Evolutionary conservation across 352 stramenopile species (phyloP).

Genomic region (Pythium oligandrum): DNA sequence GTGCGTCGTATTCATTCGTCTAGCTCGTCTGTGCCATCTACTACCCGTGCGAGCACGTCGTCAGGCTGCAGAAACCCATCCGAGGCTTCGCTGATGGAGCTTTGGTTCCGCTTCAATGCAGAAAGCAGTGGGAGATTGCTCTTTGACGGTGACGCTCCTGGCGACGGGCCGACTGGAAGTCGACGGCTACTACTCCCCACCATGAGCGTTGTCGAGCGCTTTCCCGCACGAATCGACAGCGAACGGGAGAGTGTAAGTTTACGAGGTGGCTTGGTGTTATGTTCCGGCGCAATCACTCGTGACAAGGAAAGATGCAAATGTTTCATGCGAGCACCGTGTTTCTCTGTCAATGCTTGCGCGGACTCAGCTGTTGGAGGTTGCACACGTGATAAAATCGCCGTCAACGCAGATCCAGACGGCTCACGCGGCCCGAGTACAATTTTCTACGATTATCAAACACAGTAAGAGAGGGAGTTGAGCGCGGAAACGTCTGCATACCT

Average conservation of each 20-base stretch:
- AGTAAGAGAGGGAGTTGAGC: not conserved
- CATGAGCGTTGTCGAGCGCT: conserved; percentile 9
- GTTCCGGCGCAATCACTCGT: not conserved
- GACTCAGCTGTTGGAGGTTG: conserved; percentile 48
- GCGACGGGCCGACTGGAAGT: conserved; percentile 2
- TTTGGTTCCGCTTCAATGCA: no score
- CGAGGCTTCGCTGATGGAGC: no score
- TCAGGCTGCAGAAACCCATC: conserved; percentile 6
- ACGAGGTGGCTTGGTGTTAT: not conserved
- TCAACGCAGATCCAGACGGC: conserved; percentile 37
- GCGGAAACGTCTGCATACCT: conserved; percentile 17
- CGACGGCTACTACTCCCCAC: conserved; percentile 4
- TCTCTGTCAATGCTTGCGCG: conserved; percentile 41
- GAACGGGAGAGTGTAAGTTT: conserved; percentile 12
- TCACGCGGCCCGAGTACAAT: conserved; percentile 52
- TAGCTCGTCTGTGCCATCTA: conserved; percentile 13
- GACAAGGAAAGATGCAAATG: conserved; percentile 21
- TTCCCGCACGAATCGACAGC: conserved; percentile 17
- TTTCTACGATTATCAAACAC: conserved; percentile 19
- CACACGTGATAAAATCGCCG: conserved; percentile 38
- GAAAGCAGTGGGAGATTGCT: no score
- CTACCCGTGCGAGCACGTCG: conserved; percentile 8
- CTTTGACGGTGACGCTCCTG: not conserved
- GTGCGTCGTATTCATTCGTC: conserved; percentile 1
- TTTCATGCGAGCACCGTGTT: conserved; percentile 33